These are phyloP conservation scores for Antrodiella citrinella DNA, from an alignment of 768 basidiomycete genomes.

Conservation along the genomic window DNA sequence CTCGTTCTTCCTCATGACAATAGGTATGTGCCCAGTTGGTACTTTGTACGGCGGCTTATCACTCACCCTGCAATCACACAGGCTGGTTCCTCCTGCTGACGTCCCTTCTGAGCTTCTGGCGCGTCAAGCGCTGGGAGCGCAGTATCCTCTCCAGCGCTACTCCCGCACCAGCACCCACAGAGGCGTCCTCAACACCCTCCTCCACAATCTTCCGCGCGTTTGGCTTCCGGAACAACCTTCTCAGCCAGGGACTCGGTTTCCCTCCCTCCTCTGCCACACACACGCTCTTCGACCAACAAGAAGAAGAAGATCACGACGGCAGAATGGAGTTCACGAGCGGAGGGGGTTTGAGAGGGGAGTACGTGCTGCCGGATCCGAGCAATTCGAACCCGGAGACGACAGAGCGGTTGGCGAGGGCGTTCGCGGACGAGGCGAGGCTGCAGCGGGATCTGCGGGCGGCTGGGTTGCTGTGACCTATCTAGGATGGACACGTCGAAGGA, in stretches of 20 bases:
- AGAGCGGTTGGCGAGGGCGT: conserved; percentile 34
- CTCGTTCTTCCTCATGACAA: conserved; percentile 84
- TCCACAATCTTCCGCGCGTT: conserved; percentile 97
- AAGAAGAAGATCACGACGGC: conserved; percentile 8
- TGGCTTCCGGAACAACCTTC: conserved; percentile 87
- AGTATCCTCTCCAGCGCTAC: conserved; percentile 95
- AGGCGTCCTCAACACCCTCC: too few species aligned
- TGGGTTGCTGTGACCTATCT: conserved; percentile 43
- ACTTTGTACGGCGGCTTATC: too few species aligned
- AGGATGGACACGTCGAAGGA: too few species aligned
- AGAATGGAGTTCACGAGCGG: conserved; percentile 1
- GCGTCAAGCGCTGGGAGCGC: conserved; percentile 85
- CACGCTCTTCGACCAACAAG: background rate
- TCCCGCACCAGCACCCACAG: conserved; percentile 97
- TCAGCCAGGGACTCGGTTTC: conserved; percentile 53
- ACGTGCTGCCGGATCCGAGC: conserved; percentile 33
- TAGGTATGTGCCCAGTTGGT: conserved; percentile 45
- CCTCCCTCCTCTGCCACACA: conserved; percentile 3
- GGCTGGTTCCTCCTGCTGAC: conserved; percentile 91
- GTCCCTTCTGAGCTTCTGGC: conserved; percentile 74
- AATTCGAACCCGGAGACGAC: conserved; percentile 31
- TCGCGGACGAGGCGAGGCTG: conserved; percentile 48
- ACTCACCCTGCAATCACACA: too few species aligned
- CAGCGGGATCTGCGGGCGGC: conserved; percentile 55
- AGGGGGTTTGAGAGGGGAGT: conserved; percentile 26